phyloP scores from a whole-genome alignment of 2,329 filamentous ascomycete genomes.

The Ascochyta koolunga region DNA sequence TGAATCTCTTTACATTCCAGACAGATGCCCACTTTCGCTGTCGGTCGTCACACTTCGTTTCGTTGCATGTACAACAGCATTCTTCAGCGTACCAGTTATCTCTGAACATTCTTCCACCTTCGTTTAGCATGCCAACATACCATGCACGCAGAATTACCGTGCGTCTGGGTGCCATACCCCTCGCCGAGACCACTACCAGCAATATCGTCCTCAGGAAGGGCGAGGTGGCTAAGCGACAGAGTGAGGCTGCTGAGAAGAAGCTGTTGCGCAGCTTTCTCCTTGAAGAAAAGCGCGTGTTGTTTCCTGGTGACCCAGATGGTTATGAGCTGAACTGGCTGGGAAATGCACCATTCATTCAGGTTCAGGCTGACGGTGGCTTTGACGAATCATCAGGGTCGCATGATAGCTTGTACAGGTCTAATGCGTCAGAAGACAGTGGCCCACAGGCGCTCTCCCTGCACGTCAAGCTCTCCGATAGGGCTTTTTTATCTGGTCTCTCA shows the following conservation, averaged over 20 bases:
- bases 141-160: constrained; percentile 34
- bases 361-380: constrained; percentile 20
- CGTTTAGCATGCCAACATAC: constrained; percentile 41
- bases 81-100: neutral
- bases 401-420: neutral
- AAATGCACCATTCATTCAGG: constrained; percentile 42
- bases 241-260: constrained; percentile 27
- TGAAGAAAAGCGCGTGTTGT: constrained; percentile 31
- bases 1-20: constrained; percentile 4
- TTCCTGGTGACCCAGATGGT: constrained; percentile 30
- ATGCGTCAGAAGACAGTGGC: neutral
- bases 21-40: neutral
- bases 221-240: constrained; percentile 24
- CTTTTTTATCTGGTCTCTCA: constrained; percentile 34
- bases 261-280: constrained; percentile 29
- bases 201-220: constrained; percentile 31
- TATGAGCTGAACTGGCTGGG: constrained; percentile 39
- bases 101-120: neutral
- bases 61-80: constrained; percentile 1
- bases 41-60: neutral
- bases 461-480: constrained; percentile 38
- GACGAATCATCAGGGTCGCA: neutral
- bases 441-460: constrained; percentile 40
- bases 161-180: constrained; percentile 30
- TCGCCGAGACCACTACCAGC: constrained; percentile 35